A percentile compares a stretch with the other conserved stretches of the same genome.
Evolutionary conservation across 352 stramenopile species (phyloP).

Genomic region (Thraustotheca clavata): DNA sequence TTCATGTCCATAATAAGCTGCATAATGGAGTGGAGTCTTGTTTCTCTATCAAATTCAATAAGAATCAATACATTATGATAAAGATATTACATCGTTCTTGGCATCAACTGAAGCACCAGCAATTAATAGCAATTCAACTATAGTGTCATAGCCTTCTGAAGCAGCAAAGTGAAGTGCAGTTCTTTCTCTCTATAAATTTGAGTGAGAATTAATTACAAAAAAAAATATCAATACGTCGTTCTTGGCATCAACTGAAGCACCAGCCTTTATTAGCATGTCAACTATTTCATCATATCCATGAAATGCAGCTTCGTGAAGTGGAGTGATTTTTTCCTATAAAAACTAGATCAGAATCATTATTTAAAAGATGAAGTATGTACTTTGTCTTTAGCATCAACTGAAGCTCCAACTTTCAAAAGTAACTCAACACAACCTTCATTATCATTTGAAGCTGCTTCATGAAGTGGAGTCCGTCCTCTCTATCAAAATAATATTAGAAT

Average conservation of each 20-base stretch:
- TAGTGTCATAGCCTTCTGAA: not conserved
- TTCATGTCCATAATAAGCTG: slow-evolving; percentile 9
- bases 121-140: not conserved
- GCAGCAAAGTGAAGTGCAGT: slow-evolving; percentile 2
- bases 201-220: not conserved
- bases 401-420: no score
- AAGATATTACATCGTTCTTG: not conserved
- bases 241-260: not conserved
- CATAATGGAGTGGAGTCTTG: slow-evolving; percentile 6
- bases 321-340: no score
- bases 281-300: no score
- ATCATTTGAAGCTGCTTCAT: not conserved
- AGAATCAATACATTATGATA: not conserved
- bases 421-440: not conserved
- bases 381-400: no score
- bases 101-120: not conserved
- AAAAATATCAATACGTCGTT: not conserved
- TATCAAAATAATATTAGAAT: not conserved
- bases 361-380: no score
- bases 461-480: not conserved
- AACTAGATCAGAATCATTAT: no score
- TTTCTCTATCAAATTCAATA: not conserved
- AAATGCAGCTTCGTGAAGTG: no score
- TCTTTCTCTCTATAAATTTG: no score
- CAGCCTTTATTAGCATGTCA: no score